phyloP scores from a whole-genome alignment of 179 eudicot species.

The Nepenthes alata region DNA sequence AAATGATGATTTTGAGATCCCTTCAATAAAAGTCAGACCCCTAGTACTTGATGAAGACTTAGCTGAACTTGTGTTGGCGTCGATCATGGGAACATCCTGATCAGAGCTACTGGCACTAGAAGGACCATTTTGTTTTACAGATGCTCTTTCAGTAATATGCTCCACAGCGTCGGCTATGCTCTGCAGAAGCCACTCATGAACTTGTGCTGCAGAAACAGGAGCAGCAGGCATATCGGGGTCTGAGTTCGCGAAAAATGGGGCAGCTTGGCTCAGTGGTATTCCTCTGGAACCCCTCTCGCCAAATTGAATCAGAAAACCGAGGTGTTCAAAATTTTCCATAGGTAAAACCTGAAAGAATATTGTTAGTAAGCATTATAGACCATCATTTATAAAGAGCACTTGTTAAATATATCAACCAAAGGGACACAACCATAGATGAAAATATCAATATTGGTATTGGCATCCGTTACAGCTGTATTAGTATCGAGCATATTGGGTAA shows the following conservation, averaged over 20 bases:
- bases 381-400: not conserved
- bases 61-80: conserved; percentile 45
- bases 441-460: too few relatives aligned
- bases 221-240: conserved; percentile 99
- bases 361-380: not conserved
- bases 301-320: conserved; percentile 66
- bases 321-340: conserved; percentile 85
- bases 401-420: not conserved
- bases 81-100: conserved; percentile 81
- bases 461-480: too few relatives aligned
- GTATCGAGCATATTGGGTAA: too few relatives aligned
- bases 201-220: conserved; percentile 89
- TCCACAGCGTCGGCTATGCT: conserved; percentile 62
- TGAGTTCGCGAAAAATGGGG: conserved; percentile 93
- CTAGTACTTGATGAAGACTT: conserved; percentile 57
- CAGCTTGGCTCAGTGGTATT: conserved; percentile 64
- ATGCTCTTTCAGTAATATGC: conserved; percentile 58
- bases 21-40: conserved; percentile 72
- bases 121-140: conserved; percentile 69
- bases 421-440: too few relatives aligned
- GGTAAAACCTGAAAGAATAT: conserved; percentile 58
- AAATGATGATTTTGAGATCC: conserved; percentile 75
- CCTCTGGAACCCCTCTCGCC: conserved; percentile 72
- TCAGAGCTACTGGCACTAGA: conserved; percentile 49
- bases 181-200: conserved; percentile 86